Base-by-base conservation (phyloP, 2,329 filamentous ascomycete species). In the Colletotrichum ledebouriae region DNA sequence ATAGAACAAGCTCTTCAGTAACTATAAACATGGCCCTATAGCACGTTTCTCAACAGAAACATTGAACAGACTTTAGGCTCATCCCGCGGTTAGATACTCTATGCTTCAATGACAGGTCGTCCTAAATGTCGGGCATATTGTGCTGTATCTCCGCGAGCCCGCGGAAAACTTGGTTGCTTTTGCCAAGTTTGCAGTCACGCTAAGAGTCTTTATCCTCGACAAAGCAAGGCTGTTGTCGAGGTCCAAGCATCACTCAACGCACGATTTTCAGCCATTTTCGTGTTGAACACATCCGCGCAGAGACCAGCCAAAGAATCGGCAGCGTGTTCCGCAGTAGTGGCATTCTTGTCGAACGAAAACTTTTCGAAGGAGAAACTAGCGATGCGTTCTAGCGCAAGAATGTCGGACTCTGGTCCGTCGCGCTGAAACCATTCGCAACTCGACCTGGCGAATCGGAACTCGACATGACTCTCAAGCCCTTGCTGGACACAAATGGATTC, bases 381-480 rank as follows among this genome's bases (percentile, higher is more conserved):
- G 25, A 44, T n/a, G 33, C 37, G 37, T 44, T 20, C 39, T 25
- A 49, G 22, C 17, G 12, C 34, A 11, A 15, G n/a, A n/a, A 20
- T 47, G 12, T n/a, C n/a, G 50, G 49, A 44, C 20, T 34, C 11
- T 17, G 42, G 15, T 34, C 39, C 46, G 39, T 44, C 15, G 13
- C n/a, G 12, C 7, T 47, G 53, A 42, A 59, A 63, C 60, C 41
- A 44, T 10, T 46, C 4, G 6, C 22, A 22, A n/a, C 33, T 17
- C 12, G 2, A 7, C 7, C 33, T 53, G 17, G 33, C 64, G 60
- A 67, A 67, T 67, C 60, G 64, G 60, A 67, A 64, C 47, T 25
- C 11, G 41, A 7, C 3, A 20, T 53, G 20, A 29, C 41, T 53
- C 39, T 52, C n/a, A 20, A 41, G 46, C 44, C 42, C 59, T 52